Base-by-base conservation (phyloP, 2,329 filamentous ascomycete species). In the Pestalotiopsis sp. region DNA sequence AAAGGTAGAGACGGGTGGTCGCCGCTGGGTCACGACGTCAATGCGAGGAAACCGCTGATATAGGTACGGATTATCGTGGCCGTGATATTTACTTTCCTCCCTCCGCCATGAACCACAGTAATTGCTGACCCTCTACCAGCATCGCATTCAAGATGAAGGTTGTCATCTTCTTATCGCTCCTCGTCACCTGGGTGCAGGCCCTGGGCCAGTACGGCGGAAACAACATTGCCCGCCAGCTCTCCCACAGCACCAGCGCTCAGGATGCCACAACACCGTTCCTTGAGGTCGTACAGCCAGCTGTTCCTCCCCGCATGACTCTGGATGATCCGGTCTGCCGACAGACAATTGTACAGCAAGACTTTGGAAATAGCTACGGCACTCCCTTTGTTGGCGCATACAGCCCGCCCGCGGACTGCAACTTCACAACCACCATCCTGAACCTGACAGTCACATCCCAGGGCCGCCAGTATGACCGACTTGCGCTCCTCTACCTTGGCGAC, bases 381-480 rank as follows among this genome's bases (percentile, higher is more conserved):
- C 76, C 76, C 4, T 78, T 73, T 52, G 73, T 75, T 6, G 76
- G 75, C 4, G 41, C 69, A 11, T 78, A 77, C 60, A 61, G 66
- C 9, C 73, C 72, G 4, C 76, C 76, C 23, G 64, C 67, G 13
- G 38, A 69, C 12, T 79, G 78, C 68, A 67, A 70, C 3, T 78
- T 77, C 68, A 78, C 75, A 0, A 78, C 72, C 1, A 72, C 73
- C 12, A 75, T 79, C 20, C 87, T 91, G 78, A 90, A 90, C 67
- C 78, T 92, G 70, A 90, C 87, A 0, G 86, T 91, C 13, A 85
- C 84, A 0, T 89, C 87, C 4, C 79, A 79, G 71, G 89, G 90
- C 7, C 83, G 84, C 7, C 89, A 91, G 69, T 91, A 86, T 75
- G 90, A 92, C 73, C 82, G 89, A 40, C 80, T 92, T 3, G 89